A percentile compares a stretch with the other conserved stretches of the same genome.
These are phyloP conservation scores for Gossypium mustelinum DNA, from an alignment of 345 rosid species.

Conservation along the genomic window DNA sequence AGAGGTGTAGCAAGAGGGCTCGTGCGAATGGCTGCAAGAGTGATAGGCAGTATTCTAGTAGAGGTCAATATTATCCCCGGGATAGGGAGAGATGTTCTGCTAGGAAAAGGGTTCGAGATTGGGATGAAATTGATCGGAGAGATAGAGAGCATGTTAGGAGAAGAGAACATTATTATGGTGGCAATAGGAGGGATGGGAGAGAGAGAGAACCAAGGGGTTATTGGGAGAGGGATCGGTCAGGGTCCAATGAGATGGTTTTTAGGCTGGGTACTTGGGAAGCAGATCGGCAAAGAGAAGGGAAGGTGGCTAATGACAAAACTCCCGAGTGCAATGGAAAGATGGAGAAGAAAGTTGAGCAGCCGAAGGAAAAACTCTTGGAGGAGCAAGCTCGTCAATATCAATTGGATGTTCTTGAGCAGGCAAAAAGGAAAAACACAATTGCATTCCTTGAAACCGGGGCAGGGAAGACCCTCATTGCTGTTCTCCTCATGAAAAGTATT, in stretches of 20 bases:
- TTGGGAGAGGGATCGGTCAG: conserved; percentile 88
- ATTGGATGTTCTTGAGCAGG: conserved; percentile 95
- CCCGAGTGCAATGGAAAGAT: conserved; percentile 41
- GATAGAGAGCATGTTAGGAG: conserved; percentile 56
- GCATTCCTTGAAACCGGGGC: conserved; percentile 99
- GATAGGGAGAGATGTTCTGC: conserved; percentile 47
- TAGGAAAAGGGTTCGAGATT: conserved; percentile 60
- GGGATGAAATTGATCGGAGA: conserved; percentile 53
- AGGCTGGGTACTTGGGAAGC: conserved; percentile 82
- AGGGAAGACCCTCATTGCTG: conserved; percentile 95
- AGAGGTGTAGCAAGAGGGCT: conserved; percentile 47
- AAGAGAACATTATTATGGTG: conserved; percentile 43
- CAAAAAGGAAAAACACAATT: conserved; percentile 80
- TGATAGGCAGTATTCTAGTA: conserved; percentile 31
- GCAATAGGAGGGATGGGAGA: conserved; percentile 48
- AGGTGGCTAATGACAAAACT: conserved; percentile 32
- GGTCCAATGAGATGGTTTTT: conserved; percentile 69
- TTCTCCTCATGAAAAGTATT: conserved; percentile 80
- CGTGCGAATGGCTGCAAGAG: conserved; percentile 34
- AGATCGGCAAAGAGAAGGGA: conserved; percentile 49
- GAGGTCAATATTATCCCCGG: conserved; percentile 41
- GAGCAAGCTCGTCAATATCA: conserved; percentile 92
- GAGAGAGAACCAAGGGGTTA: conserved; percentile 73
- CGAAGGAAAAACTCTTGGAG: conserved; percentile 66
- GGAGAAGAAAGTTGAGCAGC: conserved; percentile 53